Evolutionary conservation across 345 rosid genomes (phyloP).

Genomic region (Sisymbrium altissimum): DNA sequence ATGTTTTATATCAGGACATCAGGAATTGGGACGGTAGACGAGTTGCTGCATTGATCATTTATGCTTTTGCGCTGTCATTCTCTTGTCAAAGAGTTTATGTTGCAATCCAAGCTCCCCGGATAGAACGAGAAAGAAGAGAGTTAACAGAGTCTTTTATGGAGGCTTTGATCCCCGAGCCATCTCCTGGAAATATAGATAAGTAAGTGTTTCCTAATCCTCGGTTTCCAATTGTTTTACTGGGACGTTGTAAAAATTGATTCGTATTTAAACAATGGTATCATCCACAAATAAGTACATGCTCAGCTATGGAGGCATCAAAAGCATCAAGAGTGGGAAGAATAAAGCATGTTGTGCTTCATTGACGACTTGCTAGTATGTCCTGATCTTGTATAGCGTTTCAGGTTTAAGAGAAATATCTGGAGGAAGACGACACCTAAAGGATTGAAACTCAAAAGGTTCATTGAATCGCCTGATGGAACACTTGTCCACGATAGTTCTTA

Average conservation of each 20-base stretch:
- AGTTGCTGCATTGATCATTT: slow-evolving; percentile 54
- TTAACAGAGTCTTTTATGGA: slow-evolving; percentile 93
- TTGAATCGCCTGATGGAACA: slow-evolving; percentile 77
- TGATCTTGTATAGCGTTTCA: slow-evolving; percentile 34
- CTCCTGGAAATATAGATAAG: slow-evolving; percentile 74
- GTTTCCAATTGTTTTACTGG: background rate
- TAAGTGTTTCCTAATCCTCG: slow-evolving; percentile 25
- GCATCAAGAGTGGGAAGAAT: slow-evolving; percentile 7
- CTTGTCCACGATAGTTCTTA: slow-evolving; percentile 72
- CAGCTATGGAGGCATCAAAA: background rate
- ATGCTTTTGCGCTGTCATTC: slow-evolving; percentile 47
- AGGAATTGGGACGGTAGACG: slow-evolving; percentile 74
- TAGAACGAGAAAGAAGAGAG: slow-evolving; percentile 59
- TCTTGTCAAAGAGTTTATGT: slow-evolving; percentile 63
- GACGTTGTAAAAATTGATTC: background rate
- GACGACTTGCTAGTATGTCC: slow-evolving; percentile 20
- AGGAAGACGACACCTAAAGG: slow-evolving; percentile 83
- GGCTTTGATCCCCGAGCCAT: slow-evolving; percentile 90
- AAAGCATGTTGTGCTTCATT: slow-evolving; percentile 1
- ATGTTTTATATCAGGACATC: slow-evolving; percentile 56
- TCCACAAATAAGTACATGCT: background rate
- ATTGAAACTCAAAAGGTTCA: slow-evolving; percentile 75
- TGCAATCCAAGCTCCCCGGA: slow-evolving; percentile 63
- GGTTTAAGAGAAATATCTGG: slow-evolving; percentile 89
- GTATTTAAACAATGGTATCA: background rate